Conservation (phyloP, 441 rosid genomes). For the Omphalea diandra region DNA sequence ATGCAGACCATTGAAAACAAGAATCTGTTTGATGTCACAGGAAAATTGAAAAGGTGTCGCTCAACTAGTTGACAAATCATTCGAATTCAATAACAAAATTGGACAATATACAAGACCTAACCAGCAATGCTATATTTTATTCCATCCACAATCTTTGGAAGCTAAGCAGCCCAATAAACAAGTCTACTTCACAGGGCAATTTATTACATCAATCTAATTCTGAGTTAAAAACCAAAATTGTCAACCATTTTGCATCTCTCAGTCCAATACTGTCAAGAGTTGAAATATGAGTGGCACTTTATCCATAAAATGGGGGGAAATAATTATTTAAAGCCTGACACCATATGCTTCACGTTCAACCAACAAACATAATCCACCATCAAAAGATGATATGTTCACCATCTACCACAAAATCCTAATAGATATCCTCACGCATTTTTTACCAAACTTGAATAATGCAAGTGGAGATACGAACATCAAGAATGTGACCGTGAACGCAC, state of each 20-base stretch:
- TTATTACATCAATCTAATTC: background rate
- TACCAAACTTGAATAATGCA: constrained; percentile 16
- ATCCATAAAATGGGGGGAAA: background rate
- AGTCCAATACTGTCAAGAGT: background rate
- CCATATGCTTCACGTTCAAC: background rate
- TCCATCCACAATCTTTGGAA: background rate
- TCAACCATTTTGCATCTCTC: background rate
- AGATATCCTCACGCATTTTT: background rate
- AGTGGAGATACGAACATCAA: constrained; percentile 34
- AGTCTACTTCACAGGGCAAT: background rate
- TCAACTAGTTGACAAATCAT: background rate
- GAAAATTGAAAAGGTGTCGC: background rate
- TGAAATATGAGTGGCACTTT: background rate
- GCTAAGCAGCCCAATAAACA: background rate
- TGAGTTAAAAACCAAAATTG: background rate
- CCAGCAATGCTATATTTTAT: background rate
- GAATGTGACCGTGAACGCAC: constrained; percentile 82
- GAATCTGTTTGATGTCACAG: background rate
- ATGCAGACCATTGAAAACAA: background rate
- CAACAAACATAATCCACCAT: background rate
- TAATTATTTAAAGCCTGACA: background rate
- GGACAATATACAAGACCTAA: background rate
- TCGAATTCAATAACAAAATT: background rate
- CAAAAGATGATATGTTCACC: background rate
- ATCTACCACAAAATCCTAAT: background rate